Conservation (phyloP, 805 yeast species). For the Candida saitoana region DNA sequence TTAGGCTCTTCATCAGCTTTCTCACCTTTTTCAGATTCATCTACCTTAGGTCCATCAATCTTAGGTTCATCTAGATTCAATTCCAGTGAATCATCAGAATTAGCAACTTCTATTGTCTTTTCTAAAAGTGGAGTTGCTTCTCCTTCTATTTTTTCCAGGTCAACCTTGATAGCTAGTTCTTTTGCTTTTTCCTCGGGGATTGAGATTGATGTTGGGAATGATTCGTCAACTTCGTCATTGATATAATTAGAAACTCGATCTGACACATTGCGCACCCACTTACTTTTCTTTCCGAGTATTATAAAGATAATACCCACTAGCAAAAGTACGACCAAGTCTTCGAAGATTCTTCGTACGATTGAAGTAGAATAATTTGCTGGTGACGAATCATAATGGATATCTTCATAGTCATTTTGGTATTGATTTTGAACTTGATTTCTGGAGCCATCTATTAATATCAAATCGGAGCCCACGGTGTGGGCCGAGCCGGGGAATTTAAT, state of each 20-base stretch:
- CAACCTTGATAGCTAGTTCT: slow-evolving; percentile 5
- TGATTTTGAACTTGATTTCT: background rate
- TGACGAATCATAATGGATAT: background rate
- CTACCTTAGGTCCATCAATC: too few relatives aligned
- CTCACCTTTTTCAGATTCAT: too few relatives aligned
- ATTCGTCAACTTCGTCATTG: slow-evolving; percentile 17
- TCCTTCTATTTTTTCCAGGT: slow-evolving; percentile 2
- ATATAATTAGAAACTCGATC: slow-evolving; percentile 1
- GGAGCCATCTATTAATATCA: slow-evolving; percentile 10
- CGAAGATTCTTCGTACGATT: slow-evolving; percentile 31
- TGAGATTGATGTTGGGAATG: background rate
- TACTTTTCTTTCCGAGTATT: slow-evolving; percentile 33
- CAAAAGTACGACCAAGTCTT: slow-evolving; percentile 47
- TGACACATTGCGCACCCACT: slow-evolving; percentile 7
- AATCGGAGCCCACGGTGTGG: slow-evolving; percentile 7
- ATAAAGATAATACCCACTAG: slow-evolving; percentile 33
- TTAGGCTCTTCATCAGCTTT: background rate
- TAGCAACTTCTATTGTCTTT: slow-evolving; percentile 5
- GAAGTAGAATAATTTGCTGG: background rate
- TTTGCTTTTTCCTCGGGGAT: slow-evolving; percentile 4
- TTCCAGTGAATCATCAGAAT: slow-evolving; percentile 8
- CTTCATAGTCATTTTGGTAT: background rate
- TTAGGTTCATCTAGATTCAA: background rate
- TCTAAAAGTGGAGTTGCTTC: background rate
- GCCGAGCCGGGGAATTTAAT: slow-evolving; percentile 24